These are phyloP conservation scores for Cercospora sp. DNA, from an alignment of 2,329 filamentous ascomycete species.

Conservation along the genomic window DNA sequence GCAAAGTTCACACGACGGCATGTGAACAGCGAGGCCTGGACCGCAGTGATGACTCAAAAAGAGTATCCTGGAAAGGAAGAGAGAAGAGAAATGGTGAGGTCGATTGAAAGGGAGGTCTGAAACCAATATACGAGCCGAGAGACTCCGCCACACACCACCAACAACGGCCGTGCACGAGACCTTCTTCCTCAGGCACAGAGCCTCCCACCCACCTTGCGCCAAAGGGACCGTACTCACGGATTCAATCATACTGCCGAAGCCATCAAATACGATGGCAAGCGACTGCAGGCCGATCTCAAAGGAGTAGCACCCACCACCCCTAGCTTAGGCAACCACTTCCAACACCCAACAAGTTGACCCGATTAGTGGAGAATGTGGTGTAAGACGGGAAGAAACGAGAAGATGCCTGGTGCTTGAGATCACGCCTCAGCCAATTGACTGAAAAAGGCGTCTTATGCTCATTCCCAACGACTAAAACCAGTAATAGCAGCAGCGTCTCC, in stretches of 20 bases:
- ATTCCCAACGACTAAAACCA: neutral
- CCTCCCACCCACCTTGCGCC: slow-evolving; percentile 4
- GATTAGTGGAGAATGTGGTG: neutral
- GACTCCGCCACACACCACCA: slow-evolving; percentile 13
- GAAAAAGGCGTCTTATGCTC: neutral
- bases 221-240: neutral
- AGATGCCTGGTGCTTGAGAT: neutral
- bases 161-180: neutral
- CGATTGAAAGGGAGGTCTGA: neutral
- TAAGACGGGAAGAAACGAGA: slow-evolving; percentile 1
- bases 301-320: neutral
- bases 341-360: neutral
- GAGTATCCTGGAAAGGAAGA: neutral
- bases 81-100: neutral
- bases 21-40: neutral
- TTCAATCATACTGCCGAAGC: neutral
- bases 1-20: neutral
- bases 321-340: slow-evolving; percentile 10
- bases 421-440: neutral
- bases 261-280: neutral
- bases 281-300: slow-evolving; percentile 5
- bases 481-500: neutral
- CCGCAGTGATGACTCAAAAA: neutral
- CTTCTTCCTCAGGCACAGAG: slow-evolving; percentile 2
- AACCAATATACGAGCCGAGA: slow-evolving; percentile 11